Percentiles rank a stretch among this genome's conserved stretches.
These are phyloP conservation scores for Fragaria ananassa DNA, from an alignment of 306 rosid species.

Conservation along the genomic window DNA sequence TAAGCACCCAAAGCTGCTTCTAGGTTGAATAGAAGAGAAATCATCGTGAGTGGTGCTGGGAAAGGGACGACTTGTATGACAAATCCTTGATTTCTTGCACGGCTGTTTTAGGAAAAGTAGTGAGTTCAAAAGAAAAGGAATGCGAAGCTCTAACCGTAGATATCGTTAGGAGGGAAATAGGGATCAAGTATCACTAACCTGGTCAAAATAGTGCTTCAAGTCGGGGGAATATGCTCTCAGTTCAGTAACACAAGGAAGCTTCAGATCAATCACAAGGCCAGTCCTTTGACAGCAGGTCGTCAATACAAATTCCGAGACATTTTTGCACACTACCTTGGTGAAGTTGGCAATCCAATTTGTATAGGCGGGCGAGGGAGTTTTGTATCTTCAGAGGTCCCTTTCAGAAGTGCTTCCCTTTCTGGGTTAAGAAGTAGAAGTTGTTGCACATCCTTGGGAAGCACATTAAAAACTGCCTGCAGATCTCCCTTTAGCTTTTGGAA, in stretches of 20 bases:
- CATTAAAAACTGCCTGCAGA: slow-evolving; percentile 54
- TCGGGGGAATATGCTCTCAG: slow-evolving; percentile 16
- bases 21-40: slow-evolving; percentile 20
- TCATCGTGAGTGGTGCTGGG: slow-evolving; percentile 24
- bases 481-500: slow-evolving; percentile 58
- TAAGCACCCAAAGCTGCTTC: slow-evolving; percentile 12
- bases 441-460: slow-evolving; percentile 82
- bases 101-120: slow-evolving; percentile 22
- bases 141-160: slow-evolving; percentile 4
- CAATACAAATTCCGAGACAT: slow-evolving; percentile 22
- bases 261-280: slow-evolving; percentile 24
- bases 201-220: slow-evolving; percentile 4
- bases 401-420: slow-evolving; percentile 66
- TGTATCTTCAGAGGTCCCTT: slow-evolving; percentile 37
- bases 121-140: slow-evolving; percentile 15
- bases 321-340: slow-evolving; percentile 42
- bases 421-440: slow-evolving; percentile 77
- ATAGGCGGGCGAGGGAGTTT: slow-evolving; percentile 47
- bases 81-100: slow-evolving; percentile 10
- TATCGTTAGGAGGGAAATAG: slow-evolving; percentile 14
- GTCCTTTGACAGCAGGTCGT: slow-evolving; percentile 23
- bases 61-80: slow-evolving; percentile 19
- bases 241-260: slow-evolving; percentile 26
- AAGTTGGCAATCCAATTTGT: slow-evolving; percentile 38
- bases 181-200: slow-evolving; percentile 21